Percentiles rank a stretch among this genome's conserved stretches.
Conservation (phyloP, 2,329 filamentous ascomycete species). For the Ascocoryne sarcoides region DNA sequence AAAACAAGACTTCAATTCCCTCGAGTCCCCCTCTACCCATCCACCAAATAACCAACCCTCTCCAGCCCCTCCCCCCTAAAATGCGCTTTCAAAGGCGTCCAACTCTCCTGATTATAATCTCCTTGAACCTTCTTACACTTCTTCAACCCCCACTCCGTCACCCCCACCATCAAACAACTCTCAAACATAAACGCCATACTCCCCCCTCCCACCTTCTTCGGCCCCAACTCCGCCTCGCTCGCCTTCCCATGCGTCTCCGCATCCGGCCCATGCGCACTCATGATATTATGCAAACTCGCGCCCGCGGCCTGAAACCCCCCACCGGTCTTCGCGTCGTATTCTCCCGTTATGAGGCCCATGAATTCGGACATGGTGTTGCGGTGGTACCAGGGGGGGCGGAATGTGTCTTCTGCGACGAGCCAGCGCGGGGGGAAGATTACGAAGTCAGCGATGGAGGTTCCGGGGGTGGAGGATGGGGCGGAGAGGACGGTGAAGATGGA, state of each 20-base stretch:
- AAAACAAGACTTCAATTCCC: too few relatives aligned
- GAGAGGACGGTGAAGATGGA: conserved; percentile 65
- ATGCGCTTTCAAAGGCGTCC: conserved; percentile 45
- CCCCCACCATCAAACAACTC: conserved; percentile 58
- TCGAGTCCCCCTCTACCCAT: not conserved
- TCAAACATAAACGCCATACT: conserved; percentile 60
- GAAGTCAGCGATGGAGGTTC: conserved; percentile 54
- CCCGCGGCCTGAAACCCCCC: conserved; percentile 53
- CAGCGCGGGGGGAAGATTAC: conserved; percentile 58
- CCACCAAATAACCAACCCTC: conserved; percentile 21
- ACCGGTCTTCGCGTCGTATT: conserved; percentile 49
- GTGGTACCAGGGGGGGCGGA: conserved; percentile 55
- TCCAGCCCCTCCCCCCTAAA: conserved; percentile 29
- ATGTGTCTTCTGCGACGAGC: conserved; percentile 52
- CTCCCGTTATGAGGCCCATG: conserved; percentile 54
- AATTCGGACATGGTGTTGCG: conserved; percentile 59
- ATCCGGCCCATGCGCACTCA: conserved; percentile 54
- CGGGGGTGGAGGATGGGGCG: conserved; percentile 43
- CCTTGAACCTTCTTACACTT: conserved; percentile 60
- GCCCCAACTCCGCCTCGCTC: conserved; percentile 42
- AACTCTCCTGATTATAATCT: conserved; percentile 61
- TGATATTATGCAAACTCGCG: conserved; percentile 53
- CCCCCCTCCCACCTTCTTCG: conserved; percentile 47
- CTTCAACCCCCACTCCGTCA: conserved; percentile 64
- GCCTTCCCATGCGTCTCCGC: conserved; percentile 46